phyloP scores from a whole-genome alignment of 306 rosid genomes.

The Fragaria nilgerrensis region DNA sequence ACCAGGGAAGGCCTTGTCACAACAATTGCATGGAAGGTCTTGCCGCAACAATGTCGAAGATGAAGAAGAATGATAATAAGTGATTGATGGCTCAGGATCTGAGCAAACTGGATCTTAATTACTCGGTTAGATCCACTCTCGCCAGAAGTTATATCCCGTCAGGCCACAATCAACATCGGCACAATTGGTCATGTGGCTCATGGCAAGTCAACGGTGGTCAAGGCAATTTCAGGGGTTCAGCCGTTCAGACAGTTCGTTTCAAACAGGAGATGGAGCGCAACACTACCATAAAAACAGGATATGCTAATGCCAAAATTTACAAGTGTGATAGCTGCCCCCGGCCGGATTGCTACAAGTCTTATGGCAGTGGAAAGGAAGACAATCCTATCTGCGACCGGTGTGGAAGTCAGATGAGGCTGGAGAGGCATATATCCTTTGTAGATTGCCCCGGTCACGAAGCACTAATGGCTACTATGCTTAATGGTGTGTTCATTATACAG shows the following conservation, averaged over 20 bases:
- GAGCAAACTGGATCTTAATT: slow-evolving; percentile 82
- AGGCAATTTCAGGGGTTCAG: slow-evolving; percentile 93
- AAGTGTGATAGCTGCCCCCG: background rate
- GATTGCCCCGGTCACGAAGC: slow-evolving; percentile 88
- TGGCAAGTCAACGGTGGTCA: slow-evolving; percentile 89
- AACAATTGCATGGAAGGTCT: background rate
- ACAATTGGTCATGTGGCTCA: slow-evolving; percentile 96
- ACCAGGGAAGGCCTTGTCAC: background rate
- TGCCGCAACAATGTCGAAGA: background rate
- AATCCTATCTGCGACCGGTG: slow-evolving; percentile 74
- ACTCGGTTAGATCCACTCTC: slow-evolving; percentile 77
- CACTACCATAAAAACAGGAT: background rate
- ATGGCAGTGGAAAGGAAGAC: slow-evolving; percentile 95
- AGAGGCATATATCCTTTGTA: slow-evolving; percentile 79
- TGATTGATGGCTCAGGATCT: slow-evolving; percentile 93
- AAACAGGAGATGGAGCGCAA: slow-evolving; percentile 87
- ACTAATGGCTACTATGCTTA: slow-evolving; percentile 87
- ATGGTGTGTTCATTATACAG: slow-evolving; percentile 77
- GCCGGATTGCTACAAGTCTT: slow-evolving; percentile 13
- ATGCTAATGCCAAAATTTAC: background rate
- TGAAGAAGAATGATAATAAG: slow-evolving; percentile 13
- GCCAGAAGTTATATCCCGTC: slow-evolving; percentile 87
- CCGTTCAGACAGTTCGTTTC: slow-evolving; percentile 91
- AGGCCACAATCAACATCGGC: slow-evolving; percentile 60
- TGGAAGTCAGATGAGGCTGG: slow-evolving; percentile 77